Percentiles rank a stretch among this genome's conserved stretches.
Evolutionary conservation across 2,329 filamentous ascomycete genomes (phyloP).

Genomic region (Zymoseptoria brevis): DNA sequence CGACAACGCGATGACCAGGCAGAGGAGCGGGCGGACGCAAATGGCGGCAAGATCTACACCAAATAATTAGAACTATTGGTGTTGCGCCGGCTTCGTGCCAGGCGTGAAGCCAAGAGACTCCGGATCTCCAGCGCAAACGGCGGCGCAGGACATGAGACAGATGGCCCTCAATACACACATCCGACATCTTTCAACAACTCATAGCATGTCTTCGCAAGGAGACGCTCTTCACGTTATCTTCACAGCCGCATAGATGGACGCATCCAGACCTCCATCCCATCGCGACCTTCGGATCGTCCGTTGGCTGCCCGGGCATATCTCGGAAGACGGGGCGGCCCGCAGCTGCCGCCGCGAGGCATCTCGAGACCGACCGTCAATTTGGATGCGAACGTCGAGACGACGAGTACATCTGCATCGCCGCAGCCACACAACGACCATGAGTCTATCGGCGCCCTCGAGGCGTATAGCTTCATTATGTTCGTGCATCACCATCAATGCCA

Average conservation of each 20-base stretch:
- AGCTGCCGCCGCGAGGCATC: neutral
- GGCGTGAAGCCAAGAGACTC: no score
- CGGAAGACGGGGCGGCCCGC: no score
- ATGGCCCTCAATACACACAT: no score
- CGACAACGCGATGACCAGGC: neutral
- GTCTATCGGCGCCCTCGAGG: constrained; percentile 54
- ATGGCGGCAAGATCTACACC: no score
- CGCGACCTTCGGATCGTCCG: neutral
- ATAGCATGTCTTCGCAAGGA: neutral
- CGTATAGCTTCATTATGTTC: constrained; percentile 55
- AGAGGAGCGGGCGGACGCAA: neutral
- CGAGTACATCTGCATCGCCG: neutral
- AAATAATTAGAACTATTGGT: no score
- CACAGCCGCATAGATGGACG: neutral
- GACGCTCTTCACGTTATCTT: neutral
- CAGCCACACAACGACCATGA: constrained; percentile 44
- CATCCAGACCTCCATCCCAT: neutral
- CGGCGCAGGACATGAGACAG: no score
- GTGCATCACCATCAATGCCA: constrained; percentile 19
- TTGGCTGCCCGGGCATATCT: no score
- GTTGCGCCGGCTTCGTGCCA: no score
- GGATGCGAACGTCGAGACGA: neutral
- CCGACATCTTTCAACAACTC: neutral
- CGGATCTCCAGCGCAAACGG: no score
- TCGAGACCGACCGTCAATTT: neutral